These are phyloP conservation scores for Pythium graminicola DNA, from an alignment of 352 stramenopile genomes.

Conservation along the genomic window DNA sequence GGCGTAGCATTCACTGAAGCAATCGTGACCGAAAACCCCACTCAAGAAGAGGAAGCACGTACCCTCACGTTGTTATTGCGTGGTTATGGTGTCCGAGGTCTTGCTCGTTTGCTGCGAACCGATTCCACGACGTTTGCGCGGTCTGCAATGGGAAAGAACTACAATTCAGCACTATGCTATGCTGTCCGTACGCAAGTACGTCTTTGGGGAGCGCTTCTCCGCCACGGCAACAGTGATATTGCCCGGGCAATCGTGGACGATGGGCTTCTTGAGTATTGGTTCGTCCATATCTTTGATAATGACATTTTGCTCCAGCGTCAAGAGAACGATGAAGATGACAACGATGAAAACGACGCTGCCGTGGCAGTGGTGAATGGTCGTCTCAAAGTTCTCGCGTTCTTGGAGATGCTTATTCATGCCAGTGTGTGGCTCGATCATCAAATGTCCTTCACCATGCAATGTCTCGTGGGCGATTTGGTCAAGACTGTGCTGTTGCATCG, in stretches of 20 bases:
- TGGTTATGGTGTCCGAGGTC: neutral
- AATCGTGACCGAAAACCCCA: no score
- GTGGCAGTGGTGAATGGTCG: slow-evolving; percentile 3
- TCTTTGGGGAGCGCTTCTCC: slow-evolving; percentile 15
- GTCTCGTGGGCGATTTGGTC: slow-evolving; percentile 6
- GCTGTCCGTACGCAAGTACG: neutral
- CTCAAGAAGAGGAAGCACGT: no score
- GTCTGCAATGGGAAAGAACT: no score
- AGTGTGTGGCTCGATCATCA: neutral
- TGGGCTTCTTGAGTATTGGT: slow-evolving; percentile 2
- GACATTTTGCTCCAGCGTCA: slow-evolving; percentile 1
- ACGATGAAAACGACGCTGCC: neutral
- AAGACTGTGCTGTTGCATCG: slow-evolving; percentile 12
- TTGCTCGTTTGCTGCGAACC: neutral
- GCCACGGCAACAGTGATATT: slow-evolving; percentile 6
- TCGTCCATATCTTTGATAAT: neutral
- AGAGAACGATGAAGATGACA: neutral
- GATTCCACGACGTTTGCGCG: neutral
- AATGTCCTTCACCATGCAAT: neutral
- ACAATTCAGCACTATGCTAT: slow-evolving; percentile 1
- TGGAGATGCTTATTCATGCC: slow-evolving; percentile 12
- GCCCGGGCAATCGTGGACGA: slow-evolving; percentile 4
- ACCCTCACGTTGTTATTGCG: slow-evolving; percentile 1
- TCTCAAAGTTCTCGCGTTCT: slow-evolving; percentile 5
- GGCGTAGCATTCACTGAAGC: no score